Base-by-base conservation (phyloP, 2,329 filamentous ascomycete species). In the Fusarium subglutinans region DNA sequence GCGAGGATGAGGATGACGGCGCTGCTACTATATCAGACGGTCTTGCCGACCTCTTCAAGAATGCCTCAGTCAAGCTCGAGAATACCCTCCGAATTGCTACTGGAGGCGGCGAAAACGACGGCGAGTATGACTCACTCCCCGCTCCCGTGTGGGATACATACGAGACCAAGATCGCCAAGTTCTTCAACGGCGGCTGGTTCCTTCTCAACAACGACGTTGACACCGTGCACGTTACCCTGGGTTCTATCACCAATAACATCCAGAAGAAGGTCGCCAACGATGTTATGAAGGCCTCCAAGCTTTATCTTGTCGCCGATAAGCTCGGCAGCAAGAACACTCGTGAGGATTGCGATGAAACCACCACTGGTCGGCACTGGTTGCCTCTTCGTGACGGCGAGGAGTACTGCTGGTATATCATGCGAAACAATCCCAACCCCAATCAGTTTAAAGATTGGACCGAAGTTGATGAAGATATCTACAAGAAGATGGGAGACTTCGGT, bases 231-330 rank as follows among this genome's bases (percentile, higher is more conserved):
- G 61, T 66, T 0, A 61, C 73, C 10, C 40, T 60, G 3, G 17
- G 33, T 0, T 74, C 70, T 2, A 76, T 75, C 26, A 69, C 51
- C 37, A 72, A 74, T 37, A 76, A 72, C 1, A 69, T 66, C 37
- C 63, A 75, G 37, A 72, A 69, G 40, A 75, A 75, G 58, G 73
- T 76, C 4, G 73, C 73, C 63, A 76, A 69, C 41, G 70, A 75
- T 0, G 70, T 76, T 7, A 75, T 76, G 73, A 72, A 66, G 14
- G 50, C 67, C 0, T 63, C 66, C 2, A 58, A 55, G 22, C 55
- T 69, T 0, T 4, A 61, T 1, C 73, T 74, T 5, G 67, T 76
- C 3, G 70, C 73, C 0, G 73, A 75, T 4, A 75, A 76, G 20
- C 67, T 66, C 7, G 57, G 28, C 1, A 17, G 22, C 1, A 48